phyloP scores from a whole-genome alignment of 805 yeast genomes.

The fission yeast (Schizosaccharomyces pombe) region DNA sequence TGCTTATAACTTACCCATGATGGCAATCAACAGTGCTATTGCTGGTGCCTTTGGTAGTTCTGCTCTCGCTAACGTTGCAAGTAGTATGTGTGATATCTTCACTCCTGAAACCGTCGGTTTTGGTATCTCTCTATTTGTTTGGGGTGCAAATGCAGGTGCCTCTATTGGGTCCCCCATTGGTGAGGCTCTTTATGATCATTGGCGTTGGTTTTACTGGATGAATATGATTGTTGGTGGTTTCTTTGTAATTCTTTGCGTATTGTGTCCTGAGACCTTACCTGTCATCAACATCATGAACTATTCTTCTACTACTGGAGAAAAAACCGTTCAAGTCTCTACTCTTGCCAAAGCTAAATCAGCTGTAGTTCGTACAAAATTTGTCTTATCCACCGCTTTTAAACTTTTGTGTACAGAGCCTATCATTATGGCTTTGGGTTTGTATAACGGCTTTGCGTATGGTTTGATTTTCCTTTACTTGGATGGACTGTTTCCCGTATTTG shows the following conservation, averaged over 20 bases:
- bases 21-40: neutral
- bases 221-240: constrained; percentile 37
- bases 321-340: neutral
- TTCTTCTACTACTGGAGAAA: neutral
- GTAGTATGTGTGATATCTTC: neutral
- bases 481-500: constrained; percentile 52
- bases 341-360: neutral
- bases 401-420: constrained; percentile 20
- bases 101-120: constrained; percentile 27
- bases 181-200: constrained; percentile 34
- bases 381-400: constrained; percentile 11
- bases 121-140: constrained; percentile 39
- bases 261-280: constrained; percentile 1
- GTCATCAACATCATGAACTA: neutral
- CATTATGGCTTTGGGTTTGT: constrained; percentile 16
- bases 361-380: neutral
- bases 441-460: constrained; percentile 20
- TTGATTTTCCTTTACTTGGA: constrained; percentile 37
- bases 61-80: constrained; percentile 3
- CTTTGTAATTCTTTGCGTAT: constrained; percentile 15
- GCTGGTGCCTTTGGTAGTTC: neutral
- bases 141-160: constrained; percentile 50
- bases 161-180: constrained; percentile 53
- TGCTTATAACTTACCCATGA: neutral
- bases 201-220: constrained; percentile 66